Evolutionary conservation across 2,329 filamentous ascomycete species (phyloP), one percentile per base, ranked within the genome.

Genomic region (Apiospora sp.): DNA sequence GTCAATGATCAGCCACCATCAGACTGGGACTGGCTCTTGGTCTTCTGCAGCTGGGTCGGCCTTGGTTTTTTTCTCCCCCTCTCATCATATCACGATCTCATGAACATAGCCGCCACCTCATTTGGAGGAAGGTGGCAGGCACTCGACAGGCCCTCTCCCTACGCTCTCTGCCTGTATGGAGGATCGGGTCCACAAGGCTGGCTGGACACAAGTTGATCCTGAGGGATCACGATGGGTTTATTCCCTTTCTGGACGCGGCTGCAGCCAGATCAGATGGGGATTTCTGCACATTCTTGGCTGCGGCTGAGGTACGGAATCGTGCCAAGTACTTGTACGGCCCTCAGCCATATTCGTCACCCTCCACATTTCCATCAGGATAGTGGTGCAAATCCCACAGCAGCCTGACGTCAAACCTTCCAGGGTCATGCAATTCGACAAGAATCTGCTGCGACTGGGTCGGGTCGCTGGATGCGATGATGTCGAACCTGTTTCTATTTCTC

Each of bases 351-450:
- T 64, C 58, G 58, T 64, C 58, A 64, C 58, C 58, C n/a, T 22
- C 58, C 58, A 64, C 58, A 64, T n/a, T 64, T 64, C 34, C 58
- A 41, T 24, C 58, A 64, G 22, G 58, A 64, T 37, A 64, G 37
- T 4, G 58, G 34, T 22, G 30, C 30, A n/a, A 41, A 64, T 64
- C 58, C 34, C 58, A 64, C 58, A 64, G 58, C 58, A 34, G 13
- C 58, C 58, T 64, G 58, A 64, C 58, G 58, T 64, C 58, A 64
- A 64, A 41, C 41, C 22, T n/a, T 37, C 34, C 58, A 64, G 58
- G 58, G 3, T 64, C n/a, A 41, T 13, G 58, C 58, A 64, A 41
- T 41, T 4, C 5, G 58, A 64, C 34, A n/a, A 41, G 30, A 64
- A 37, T 22, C 22, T 16, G 6, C 19, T n/a, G 10, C 34, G 30